A percentile compares a stretch with the other conserved stretches of the same genome.
These are phyloP conservation scores for Apiotrichum domesticum DNA, from an alignment of 1,284 basidiomycete species.

Conservation along the genomic window DNA sequence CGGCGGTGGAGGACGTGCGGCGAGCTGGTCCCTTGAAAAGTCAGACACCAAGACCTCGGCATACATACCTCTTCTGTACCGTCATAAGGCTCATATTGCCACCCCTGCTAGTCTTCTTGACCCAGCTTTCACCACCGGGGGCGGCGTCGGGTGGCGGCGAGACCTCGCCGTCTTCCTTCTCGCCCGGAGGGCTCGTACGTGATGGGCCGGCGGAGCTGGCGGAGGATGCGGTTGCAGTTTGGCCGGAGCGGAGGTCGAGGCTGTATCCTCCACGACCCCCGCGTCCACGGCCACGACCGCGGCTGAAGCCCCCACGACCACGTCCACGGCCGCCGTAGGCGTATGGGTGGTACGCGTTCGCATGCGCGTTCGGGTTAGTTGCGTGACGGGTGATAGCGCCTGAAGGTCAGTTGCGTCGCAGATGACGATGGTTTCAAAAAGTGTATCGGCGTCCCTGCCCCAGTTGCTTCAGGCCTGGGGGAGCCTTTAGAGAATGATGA, in stretches of 20 bases:
- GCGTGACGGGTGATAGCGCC: constrained; percentile 35
- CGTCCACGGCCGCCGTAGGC: constrained; percentile 25
- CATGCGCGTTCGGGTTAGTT: constrained; percentile 7
- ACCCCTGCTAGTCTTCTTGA: constrained; percentile 35
- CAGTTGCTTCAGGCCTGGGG: too few relatives aligned
- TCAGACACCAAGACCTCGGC: too few relatives aligned
- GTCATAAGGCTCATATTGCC: constrained; percentile 48
- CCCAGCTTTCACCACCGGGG: constrained; percentile 17
- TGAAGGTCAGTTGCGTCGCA: constrained; percentile 7
- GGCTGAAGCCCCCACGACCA: constrained; percentile 7
- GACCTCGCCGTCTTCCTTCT: constrained; percentile 15
- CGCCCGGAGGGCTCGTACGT: neutral
- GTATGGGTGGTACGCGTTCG: constrained; percentile 33
- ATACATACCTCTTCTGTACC: constrained; percentile 37
- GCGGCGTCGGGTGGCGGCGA: neutral
- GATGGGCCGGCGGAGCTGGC: neutral
- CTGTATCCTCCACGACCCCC: neutral
- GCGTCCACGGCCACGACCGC: constrained; percentile 1
- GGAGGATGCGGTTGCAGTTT: too few relatives aligned
- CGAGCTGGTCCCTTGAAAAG: constrained; percentile 18
- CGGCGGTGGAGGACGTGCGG: constrained; percentile 13
- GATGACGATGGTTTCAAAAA: too few relatives aligned
- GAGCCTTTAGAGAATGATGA: neutral
- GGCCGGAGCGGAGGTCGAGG: neutral
- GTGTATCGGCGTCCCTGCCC: too few relatives aligned